phyloP scores from a whole-genome alignment of 345 rosid species.

The Arabis hirsuta region DNA sequence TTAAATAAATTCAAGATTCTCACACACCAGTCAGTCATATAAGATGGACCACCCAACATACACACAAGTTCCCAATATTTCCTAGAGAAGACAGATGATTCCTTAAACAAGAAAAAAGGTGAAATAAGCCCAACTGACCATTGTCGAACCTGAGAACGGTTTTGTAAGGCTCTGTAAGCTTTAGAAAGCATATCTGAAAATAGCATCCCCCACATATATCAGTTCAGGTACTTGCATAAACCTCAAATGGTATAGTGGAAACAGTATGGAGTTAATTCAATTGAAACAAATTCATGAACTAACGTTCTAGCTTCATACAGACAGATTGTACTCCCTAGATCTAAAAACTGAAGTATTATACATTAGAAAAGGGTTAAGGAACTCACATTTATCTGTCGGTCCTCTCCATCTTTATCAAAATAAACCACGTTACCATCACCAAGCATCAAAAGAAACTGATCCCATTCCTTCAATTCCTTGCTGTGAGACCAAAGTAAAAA shows the following conservation, averaged over 20 bases:
- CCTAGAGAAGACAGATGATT: conserved; percentile 17
- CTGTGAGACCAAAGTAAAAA: too few relatives aligned
- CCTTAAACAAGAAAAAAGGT: conserved; percentile 8
- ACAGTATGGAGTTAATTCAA: too few relatives aligned
- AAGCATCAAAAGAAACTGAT: conserved; percentile 84
- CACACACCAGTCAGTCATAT: background rate
- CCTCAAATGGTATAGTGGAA: background rate
- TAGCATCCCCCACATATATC: background rate
- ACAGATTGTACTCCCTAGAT: background rate
- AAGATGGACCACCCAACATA: background rate
- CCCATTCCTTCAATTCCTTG: conserved; percentile 97
- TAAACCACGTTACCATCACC: conserved; percentile 72
- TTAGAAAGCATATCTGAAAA: conserved; percentile 78
- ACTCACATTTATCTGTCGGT: conserved; percentile 88
- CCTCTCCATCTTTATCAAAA: conserved; percentile 90
- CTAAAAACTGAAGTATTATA: background rate
- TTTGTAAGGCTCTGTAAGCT: conserved; percentile 91
- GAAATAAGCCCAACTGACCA: conserved; percentile 56
- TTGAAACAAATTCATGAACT: background rate
- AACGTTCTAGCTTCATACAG: background rate
- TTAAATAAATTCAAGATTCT: background rate
- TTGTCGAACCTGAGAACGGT: conserved; percentile 82
- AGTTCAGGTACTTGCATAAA: conserved; percentile 21
- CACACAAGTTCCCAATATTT: conserved; percentile 12
- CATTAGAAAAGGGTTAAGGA: background rate